Percentiles rank a stretch among this genome's conserved stretches.
These are phyloP conservation scores for Vigna angularis DNA, from an alignment of 306 rosid species.

Conservation along the genomic window DNA sequence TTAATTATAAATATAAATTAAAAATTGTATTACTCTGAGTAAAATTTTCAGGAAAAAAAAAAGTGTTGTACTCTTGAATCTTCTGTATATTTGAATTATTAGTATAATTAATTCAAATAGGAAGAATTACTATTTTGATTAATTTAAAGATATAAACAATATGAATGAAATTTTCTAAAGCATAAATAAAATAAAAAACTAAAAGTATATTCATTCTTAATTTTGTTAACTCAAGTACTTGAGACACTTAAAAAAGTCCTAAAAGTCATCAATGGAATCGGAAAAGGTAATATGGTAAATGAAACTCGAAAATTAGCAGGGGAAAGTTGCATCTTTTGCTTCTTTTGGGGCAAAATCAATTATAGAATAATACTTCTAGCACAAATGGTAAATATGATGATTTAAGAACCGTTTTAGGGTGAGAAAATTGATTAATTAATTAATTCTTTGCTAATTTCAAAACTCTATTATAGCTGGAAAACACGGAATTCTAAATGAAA, in stretches of 20 bases:
- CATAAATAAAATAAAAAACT: too few species aligned
- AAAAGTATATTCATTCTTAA: too few species aligned
- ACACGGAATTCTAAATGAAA: not conserved
- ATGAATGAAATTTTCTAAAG: too few species aligned
- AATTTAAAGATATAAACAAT: too few species aligned
- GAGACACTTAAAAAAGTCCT: not conserved
- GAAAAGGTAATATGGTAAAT: not conserved
- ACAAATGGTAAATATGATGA: not conserved
- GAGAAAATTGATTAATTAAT: not conserved
- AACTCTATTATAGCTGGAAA: not conserved
- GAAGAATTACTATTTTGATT: too few species aligned
- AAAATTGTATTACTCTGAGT: too few species aligned
- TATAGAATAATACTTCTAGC: not conserved
- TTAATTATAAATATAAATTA: too few species aligned
- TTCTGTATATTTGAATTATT: too few species aligned
- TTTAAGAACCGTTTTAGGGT: not conserved
- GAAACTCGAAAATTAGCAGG: not conserved
- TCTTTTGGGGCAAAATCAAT: constrained; percentile 1
- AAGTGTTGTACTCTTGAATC: too few species aligned
- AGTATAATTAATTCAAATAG: too few species aligned
- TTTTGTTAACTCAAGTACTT: not conserved
- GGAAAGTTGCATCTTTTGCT: not conserved
- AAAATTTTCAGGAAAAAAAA: too few species aligned
- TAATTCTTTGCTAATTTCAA: not conserved
- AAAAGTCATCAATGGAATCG: constrained; percentile 19